Base-by-base conservation (phyloP, 2,329 filamentous ascomycete genomes). In the Paecilomyces formosus region DNA sequence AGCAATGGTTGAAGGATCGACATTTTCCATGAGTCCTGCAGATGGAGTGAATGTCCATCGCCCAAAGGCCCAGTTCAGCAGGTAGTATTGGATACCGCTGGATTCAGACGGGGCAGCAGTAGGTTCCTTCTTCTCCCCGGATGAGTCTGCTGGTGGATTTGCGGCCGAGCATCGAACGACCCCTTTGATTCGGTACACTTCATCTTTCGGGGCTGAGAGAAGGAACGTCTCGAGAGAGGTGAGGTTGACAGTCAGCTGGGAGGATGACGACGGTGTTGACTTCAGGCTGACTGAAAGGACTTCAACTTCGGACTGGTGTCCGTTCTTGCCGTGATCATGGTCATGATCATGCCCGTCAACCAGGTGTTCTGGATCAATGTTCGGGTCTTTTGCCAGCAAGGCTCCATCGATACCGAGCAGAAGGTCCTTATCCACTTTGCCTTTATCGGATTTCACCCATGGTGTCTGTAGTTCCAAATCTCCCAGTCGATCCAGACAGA, bases 61-160 rank as follows among this genome's bases (percentile, higher is more conserved):
- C 0, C 92, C 92, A 76, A 99, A 99, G 0, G 94, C 94, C 94
- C 94, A 99, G 73, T 99, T 99, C 60, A 99, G 82, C 52, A 99
- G 96, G 70, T 94, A 97, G 57, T 89, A 81, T 15, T 74, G 73
- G 30, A 58, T 33, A 54, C 31, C 33, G 53, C 57, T 13, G 56
- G 58, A 11, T 57, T 65, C 49, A 64, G 62, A 54, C 18, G 58
- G 28, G 18, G 56, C 11, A 50, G 51, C 52, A 53, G 62, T 76
- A 11, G 84, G 61, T 8, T 68, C 64, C 13, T 69, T 64, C 6
- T 72, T 65, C 55, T 76, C 70, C 15, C 80, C 77, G 11, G 75
- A 81, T 3, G 81, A 79, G 54, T 76, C 76, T 1, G 78, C 78
- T 0, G 78, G 75, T 0, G 72, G 75, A 0, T 75, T 69, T 61